A percentile compares a stretch with the other conserved stretches of the same genome.
Conservation (phyloP, 768 basidiomycete species). For the Lentinula guzmanii region DNA sequence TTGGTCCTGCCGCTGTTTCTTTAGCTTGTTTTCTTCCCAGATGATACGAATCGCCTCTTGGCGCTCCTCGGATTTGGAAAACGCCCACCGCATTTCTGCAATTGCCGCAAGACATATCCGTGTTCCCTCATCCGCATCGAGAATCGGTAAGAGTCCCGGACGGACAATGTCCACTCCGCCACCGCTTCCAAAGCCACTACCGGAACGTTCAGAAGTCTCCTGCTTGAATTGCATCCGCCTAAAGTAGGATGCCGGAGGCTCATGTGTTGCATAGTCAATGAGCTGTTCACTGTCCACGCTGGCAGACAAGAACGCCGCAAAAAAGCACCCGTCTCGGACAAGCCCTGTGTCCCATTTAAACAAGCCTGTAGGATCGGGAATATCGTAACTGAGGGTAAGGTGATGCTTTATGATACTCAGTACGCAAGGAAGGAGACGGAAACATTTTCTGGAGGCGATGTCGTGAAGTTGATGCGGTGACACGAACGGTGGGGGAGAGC, state of each 20-base stretch:
- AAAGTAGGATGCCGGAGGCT: slow-evolving; percentile 12
- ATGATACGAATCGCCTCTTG: slow-evolving; percentile 54
- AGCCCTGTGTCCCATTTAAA: slow-evolving; percentile 85
- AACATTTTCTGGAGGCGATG: slow-evolving; percentile 47
- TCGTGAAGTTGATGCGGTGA: slow-evolving; percentile 39
- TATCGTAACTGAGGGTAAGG: slow-evolving; percentile 27
- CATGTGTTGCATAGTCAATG: slow-evolving; percentile 10
- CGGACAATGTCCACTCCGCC: slow-evolving; percentile 6
- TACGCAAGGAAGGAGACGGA: slow-evolving; percentile 42
- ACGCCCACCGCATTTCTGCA: slow-evolving; percentile 79
- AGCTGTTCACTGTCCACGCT: slow-evolving; percentile 45
- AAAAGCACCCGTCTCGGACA: slow-evolving; percentile 87
- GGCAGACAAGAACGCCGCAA: slow-evolving; percentile 73
- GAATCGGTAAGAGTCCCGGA: slow-evolving; percentile 6
- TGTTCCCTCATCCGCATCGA: slow-evolving; percentile 38
- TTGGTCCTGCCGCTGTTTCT: slow-evolving; percentile 14
- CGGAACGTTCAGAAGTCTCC: slow-evolving; percentile 22
- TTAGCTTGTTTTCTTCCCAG: slow-evolving; percentile 40
- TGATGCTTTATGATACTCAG: slow-evolving; percentile 48
- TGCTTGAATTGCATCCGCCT: slow-evolving; percentile 29
- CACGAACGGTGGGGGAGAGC: slow-evolving; percentile 39
- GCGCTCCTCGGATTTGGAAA: slow-evolving; percentile 68
- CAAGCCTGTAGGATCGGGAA: slow-evolving; percentile 34
- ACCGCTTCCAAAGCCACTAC: slow-evolving; percentile 15
- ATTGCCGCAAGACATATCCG: slow-evolving; percentile 67